Base-by-base conservation (phyloP, 768 basidiomycete species). In the Amanita pallidorosea region DNA sequence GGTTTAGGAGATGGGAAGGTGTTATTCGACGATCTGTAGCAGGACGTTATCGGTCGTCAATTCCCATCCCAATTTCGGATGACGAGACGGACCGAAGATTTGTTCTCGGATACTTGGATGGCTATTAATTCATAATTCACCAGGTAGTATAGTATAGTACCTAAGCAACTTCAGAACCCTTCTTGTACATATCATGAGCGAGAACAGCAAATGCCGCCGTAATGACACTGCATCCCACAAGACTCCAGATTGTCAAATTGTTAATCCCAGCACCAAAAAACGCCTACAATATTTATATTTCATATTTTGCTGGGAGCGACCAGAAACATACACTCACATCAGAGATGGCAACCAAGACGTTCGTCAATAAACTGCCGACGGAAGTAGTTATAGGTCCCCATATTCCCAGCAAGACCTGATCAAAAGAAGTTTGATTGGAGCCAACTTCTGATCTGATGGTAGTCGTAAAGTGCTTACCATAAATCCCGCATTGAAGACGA, bases 311-410 rank as follows among this genome's bases (percentile, higher is more conserved):
- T 34, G 49, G 33, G 35, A 33, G 41, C 40, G 45, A 47, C 50
- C 20, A 37, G 40, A 20, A 44, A 9, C 17, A 34, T 41, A 18
- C 25, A 62, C 69, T 59, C 42, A 85, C 72, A 65, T 97, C 93
- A 37, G 85, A 80, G 13, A 89, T 58, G 43, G 92, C 78, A 12
- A 92, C 88, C 45, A 96, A 74, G 34, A 95, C 88, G 56, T 95
- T 94, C 5, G 93, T 93, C n/a, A 95, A 74, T n/a, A 98, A 75
- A 64, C 80, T 91, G 41, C 91, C 92, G 29, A 96, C 92, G 2
- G 88, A 90, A 7, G 83, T 81, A 38, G 91, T 77, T 37, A 93
- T 80, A 5, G 91, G 91, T 3, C 91, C 91, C 88, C 88, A 93
- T 23, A 88, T 65, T 23, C 86, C 87, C 44, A 95, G 70, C 3